phyloP scores from a whole-genome alignment of 306 rosid species.

The Bauhinia variegata region DNA sequence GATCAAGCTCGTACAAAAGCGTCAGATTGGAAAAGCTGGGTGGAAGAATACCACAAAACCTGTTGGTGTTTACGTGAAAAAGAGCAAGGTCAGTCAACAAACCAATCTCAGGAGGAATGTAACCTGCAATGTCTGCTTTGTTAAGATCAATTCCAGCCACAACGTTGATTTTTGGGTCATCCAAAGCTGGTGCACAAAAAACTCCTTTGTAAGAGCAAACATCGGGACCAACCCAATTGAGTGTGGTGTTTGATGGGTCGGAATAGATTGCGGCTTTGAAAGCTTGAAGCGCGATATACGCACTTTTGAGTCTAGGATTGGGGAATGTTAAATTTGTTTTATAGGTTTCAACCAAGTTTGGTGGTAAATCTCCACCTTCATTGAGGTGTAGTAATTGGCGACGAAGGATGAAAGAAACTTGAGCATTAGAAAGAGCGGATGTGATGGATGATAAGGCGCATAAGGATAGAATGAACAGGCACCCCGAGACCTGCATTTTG shows the following conservation, averaged over 20 bases:
- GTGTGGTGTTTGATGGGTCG: slow-evolving; percentile 60
- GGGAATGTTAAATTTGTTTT: slow-evolving; percentile 36
- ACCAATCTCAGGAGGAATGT: slow-evolving; percentile 67
- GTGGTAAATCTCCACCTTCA: slow-evolving; percentile 50
- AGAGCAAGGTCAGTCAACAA: slow-evolving; percentile 63
- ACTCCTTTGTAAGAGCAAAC: slow-evolving; percentile 78
- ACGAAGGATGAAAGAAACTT: slow-evolving; percentile 51
- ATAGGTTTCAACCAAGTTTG: slow-evolving; percentile 23
- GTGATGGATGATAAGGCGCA: slow-evolving; percentile 29
- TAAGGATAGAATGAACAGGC: slow-evolving; percentile 28
- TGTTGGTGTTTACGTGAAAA: slow-evolving; percentile 69
- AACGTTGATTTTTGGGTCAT: slow-evolving; percentile 48
- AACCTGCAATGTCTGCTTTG: slow-evolving; percentile 81
- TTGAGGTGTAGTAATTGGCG: slow-evolving; percentile 60
- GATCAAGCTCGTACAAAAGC: slow-evolving; percentile 61
- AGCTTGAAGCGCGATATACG: slow-evolving; percentile 76
- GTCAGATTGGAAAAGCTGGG: slow-evolving; percentile 48
- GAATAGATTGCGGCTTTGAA: slow-evolving; percentile 69
- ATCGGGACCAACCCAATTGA: slow-evolving; percentile 66
- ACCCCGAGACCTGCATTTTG: slow-evolving; percentile 43
- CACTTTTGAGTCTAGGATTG: slow-evolving; percentile 47
- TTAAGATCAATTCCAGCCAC: slow-evolving; percentile 85
- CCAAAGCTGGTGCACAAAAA: slow-evolving; percentile 59
- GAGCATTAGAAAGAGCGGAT: slow-evolving; percentile 49
- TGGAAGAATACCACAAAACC: slow-evolving; percentile 80